Conservation (phyloP, 208 protist genomes). For the Leishmania turanica region DNA sequence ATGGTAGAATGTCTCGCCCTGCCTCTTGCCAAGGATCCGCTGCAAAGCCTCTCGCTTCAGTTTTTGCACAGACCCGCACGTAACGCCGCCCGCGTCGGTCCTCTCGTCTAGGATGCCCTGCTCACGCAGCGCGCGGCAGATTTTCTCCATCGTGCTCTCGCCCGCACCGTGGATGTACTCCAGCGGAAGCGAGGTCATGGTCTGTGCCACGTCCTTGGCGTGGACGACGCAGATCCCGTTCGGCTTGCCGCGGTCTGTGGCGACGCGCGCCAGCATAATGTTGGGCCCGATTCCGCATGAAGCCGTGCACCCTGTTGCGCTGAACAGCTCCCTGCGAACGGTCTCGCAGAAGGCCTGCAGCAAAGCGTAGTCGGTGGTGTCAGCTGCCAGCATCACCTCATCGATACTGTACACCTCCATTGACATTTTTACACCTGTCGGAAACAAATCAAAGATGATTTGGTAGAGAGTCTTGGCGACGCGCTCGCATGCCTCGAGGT, state of each 20-base stretch:
- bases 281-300: slow-evolving; percentile 89
- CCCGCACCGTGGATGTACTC: slow-evolving; percentile 75
- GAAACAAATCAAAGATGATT: slow-evolving; percentile 75
- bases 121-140: slow-evolving; percentile 44
- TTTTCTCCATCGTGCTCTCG: slow-evolving; percentile 55
- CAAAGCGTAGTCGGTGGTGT: slow-evolving; percentile 56
- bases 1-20: slow-evolving; percentile 76
- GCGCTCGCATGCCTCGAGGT: slow-evolving; percentile 79
- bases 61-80: slow-evolving; percentile 68
- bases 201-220: slow-evolving; percentile 39
- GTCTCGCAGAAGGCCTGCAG: slow-evolving; percentile 53
- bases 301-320: slow-evolving; percentile 68
- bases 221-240: slow-evolving; percentile 59
- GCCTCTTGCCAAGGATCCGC: slow-evolving; percentile 55
- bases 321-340: slow-evolving; percentile 58
- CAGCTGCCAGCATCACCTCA: slow-evolving; percentile 86
- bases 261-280: slow-evolving; percentile 83
- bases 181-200: slow-evolving; percentile 62
- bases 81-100: slow-evolving; percentile 25
- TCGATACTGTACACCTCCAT: slow-evolving; percentile 91
- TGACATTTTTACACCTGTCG: slow-evolving; percentile 51
- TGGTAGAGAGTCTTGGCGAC: slow-evolving; percentile 72
- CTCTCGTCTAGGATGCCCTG: slow-evolving; percentile 18
- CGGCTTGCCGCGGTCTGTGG: slow-evolving; percentile 76
- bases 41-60: slow-evolving; percentile 60